Percentiles rank a stretch among this genome's conserved stretches.
Conservation (phyloP, 257 asterid species). For the Scutellaria barbata region DNA sequence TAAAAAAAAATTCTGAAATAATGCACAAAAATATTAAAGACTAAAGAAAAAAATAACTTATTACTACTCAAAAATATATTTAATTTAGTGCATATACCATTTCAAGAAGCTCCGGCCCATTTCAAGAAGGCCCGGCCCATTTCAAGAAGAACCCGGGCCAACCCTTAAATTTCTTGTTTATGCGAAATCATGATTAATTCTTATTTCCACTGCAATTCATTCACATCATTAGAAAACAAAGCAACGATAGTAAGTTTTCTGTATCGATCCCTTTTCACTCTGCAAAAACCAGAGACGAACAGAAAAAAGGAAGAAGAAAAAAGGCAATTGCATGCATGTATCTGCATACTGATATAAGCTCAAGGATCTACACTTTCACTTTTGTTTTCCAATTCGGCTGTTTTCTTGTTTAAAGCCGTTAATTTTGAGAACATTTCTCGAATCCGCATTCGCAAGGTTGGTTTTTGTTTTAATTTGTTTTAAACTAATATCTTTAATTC, state of each 20-base stretch:
- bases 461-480: slow-evolving; percentile 10
- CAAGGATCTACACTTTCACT: slow-evolving; percentile 48
- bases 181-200: slow-evolving; percentile 26
- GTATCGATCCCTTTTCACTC: slow-evolving; percentile 54
- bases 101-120: too few species aligned
- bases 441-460: slow-evolving; percentile 45
- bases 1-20: too few species aligned
- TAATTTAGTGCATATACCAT: too few species aligned
- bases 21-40: too few species aligned
- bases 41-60: too few species aligned
- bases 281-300: slow-evolving; percentile 38
- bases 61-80: too few species aligned
- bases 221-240: slow-evolving; percentile 22
- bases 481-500: background rate
- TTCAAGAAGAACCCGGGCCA: slow-evolving; percentile 18
- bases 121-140: background rate
- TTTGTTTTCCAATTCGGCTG: slow-evolving; percentile 27
- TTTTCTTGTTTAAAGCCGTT: slow-evolving; percentile 33
- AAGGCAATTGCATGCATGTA: slow-evolving; percentile 35
- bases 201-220: slow-evolving; percentile 25
- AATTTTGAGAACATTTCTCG: slow-evolving; percentile 36
- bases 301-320: slow-evolving; percentile 27
- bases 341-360: background rate
- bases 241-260: slow-evolving; percentile 29
- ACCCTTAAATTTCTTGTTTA: background rate